Base-by-base conservation (phyloP, 2,329 filamentous ascomycete genomes). In the Gnomoniopsis sp. region DNA sequence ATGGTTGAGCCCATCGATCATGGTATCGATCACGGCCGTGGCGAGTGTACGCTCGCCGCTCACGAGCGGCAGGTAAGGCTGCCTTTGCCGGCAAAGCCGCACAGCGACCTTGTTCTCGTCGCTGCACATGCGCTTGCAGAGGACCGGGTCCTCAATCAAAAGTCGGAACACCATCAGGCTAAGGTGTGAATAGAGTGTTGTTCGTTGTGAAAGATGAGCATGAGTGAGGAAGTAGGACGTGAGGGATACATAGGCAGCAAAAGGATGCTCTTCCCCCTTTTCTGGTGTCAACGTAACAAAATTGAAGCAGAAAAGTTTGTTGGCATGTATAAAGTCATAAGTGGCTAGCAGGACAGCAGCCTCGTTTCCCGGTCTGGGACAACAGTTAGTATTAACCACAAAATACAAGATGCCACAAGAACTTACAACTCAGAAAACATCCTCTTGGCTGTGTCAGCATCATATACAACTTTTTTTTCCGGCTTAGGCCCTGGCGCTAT, bases 151-250 rank as follows among this genome's bases (percentile, higher is more conserved):
- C 73, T 98, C 93, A 55, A 96, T 85, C 2, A 99, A 77, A 22
- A 96, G 85, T 22, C 93, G 89, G 58, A 98, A 79, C 11, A 92
- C 88, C 76, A 96, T 89, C 17, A 98, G 81, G 66, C 88, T 93
- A 23, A 96, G 81, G 66, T 96, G 88, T 2, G 91, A 88, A 72
- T 99, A 99, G 62, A 90, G 81, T 0, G 90, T 85, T 14, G 90
- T 86, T 63, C 95, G 84, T 33, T 80, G 72, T 3, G 91, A 96
- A 21, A 95, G 85, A 72, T 97, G 89, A 2, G 95, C 93, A 74
- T 99, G 93, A 66, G 97, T 93, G 51, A 96, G 84, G 34, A 98
- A 82, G 73, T 99, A 99, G 2, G 93, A 98, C 3, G 90, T 90
- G 47, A 96, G 79, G 0, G 93, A 98, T 30, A 98, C 77, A 69